Conservation (phyloP, 768 basidiomycete species). For the Termitomyces sp. region DNA sequence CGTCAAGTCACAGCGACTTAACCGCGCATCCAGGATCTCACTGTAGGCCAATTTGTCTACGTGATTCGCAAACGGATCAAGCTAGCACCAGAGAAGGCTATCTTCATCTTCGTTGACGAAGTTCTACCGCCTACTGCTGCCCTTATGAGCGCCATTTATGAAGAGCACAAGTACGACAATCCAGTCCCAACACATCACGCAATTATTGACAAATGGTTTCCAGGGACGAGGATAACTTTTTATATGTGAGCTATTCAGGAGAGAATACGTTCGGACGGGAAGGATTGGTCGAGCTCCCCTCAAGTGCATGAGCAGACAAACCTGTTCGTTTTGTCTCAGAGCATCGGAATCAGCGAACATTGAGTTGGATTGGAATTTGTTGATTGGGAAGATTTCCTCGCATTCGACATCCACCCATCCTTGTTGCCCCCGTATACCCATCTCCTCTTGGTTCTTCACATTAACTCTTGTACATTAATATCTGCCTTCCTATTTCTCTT, state of each 20-base stretch:
- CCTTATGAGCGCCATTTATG: slow-evolving; percentile 97
- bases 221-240: slow-evolving; percentile 99
- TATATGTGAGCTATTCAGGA: slow-evolving; percentile 97
- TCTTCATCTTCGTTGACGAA: slow-evolving; percentile 99
- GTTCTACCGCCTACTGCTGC: slow-evolving; percentile 97
- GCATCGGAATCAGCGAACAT: slow-evolving; percentile 20
- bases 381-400: slow-evolving; percentile 8
- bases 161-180: slow-evolving; percentile 92
- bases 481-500: slow-evolving; percentile 16
- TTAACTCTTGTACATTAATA: slow-evolving; percentile 24
- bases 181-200: background rate
- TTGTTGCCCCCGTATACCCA: slow-evolving; percentile 20
- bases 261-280: slow-evolving; percentile 90
- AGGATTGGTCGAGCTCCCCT: slow-evolving; percentile 46
- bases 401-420: slow-evolving; percentile 3
- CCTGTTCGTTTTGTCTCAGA: slow-evolving; percentile 15
- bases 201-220: slow-evolving; percentile 23
- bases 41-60: slow-evolving; percentile 98
- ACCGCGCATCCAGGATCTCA: slow-evolving; percentile 68
- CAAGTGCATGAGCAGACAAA: slow-evolving; percentile 35
- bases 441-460: slow-evolving; percentile 13
- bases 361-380: slow-evolving; percentile 14
- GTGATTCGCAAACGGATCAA: slow-evolving; percentile 99
- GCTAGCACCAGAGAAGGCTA: slow-evolving; percentile 98
- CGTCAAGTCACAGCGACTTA: background rate